Evolutionary conservation across 208 protist species (phyloP).

Genomic region (Wallacemonas rigidus): DNA sequence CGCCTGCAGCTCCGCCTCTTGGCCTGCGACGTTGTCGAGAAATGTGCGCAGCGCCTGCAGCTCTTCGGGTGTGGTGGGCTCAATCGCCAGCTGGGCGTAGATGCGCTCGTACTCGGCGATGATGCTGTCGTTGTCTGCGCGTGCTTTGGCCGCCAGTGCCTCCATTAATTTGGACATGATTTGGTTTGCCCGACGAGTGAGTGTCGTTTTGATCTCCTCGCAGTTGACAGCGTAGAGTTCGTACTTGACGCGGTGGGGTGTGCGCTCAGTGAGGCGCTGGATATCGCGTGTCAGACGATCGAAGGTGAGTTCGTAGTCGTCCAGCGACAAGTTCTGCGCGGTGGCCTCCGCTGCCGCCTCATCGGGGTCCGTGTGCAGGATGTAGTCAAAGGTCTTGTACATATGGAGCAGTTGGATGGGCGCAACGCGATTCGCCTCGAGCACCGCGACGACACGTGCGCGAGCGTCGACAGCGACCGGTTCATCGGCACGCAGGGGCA

Average conservation of each 20-base stretch:
- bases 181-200: constrained; percentile 54
- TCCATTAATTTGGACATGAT: constrained; percentile 78
- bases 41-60: constrained; percentile 82
- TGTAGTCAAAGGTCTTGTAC: constrained; percentile 92
- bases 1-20: constrained; percentile 72
- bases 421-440: constrained; percentile 77
- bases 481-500: constrained; percentile 47
- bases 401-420: constrained; percentile 87
- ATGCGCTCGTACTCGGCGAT: constrained; percentile 76
- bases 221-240: constrained; percentile 91
- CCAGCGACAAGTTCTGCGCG: constrained; percentile 51
- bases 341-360: constrained; percentile 50
- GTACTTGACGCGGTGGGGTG: constrained; percentile 87
- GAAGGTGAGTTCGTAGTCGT: constrained; percentile 87
- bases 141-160: constrained; percentile 55
- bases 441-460: constrained; percentile 49
- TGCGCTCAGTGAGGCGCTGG: constrained; percentile 76
- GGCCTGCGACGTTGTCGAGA: constrained; percentile 71
- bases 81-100: constrained; percentile 65
- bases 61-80: constrained; percentile 90
- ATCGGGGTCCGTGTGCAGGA: constrained; percentile 58
- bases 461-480: constrained; percentile 59
- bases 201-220: constrained; percentile 76
- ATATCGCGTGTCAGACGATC: constrained; percentile 85
- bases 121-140: constrained; percentile 61